Evolutionary conservation across 805 yeast species (phyloP), one percentile per base, ranked within the genome.

Genomic region (Grigorovia yakushimaensis): DNA sequence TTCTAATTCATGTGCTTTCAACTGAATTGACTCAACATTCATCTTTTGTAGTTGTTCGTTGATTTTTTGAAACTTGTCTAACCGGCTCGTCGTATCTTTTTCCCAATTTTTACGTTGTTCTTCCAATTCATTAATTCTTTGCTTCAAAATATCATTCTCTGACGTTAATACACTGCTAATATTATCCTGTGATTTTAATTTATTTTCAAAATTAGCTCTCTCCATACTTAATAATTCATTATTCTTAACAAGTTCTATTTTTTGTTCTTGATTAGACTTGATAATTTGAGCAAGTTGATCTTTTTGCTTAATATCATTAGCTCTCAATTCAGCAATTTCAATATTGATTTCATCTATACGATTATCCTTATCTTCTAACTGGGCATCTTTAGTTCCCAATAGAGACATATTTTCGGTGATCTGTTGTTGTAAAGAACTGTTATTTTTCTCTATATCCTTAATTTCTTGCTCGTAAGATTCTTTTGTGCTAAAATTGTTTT

Each of bases 121-220:
- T 49, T 57, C 61, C n/a, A 56, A 47, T 22, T 54, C 54, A 11
- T 41, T 42, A 15, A 55, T 30, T 21, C 61, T 53, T 24, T 47
- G 41, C 41, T 56, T 60, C 42, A 61, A 46, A 9, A 52, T 51
- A 6, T 61, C 61, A 33, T 57, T 58, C 44, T 65, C 69, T 4
- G 64, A 54, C 6, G 52, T 49, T 1, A 66, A 53, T 17, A 67
- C 55, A 21, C 60, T 59, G 36, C 61, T 52, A 3, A 69, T 58
- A 22, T 67, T 69, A 18, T 54, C 54, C 50, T 69, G 72, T 1
- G 70, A 62, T 19, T 62, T 56, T 18, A 70, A 39, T 50, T 69
- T 67, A 41, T 64, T 60, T 21, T 70, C 69, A 42, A 57, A 65
- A n/a, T 54, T 58, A 3, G 60, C 52, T 37, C 57, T 54, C 7